Evolutionary conservation across 1,284 basidiomycete genomes (phyloP), one percentile per base, ranked within the genome.

Genomic region (Agaricales sp.): DNA sequence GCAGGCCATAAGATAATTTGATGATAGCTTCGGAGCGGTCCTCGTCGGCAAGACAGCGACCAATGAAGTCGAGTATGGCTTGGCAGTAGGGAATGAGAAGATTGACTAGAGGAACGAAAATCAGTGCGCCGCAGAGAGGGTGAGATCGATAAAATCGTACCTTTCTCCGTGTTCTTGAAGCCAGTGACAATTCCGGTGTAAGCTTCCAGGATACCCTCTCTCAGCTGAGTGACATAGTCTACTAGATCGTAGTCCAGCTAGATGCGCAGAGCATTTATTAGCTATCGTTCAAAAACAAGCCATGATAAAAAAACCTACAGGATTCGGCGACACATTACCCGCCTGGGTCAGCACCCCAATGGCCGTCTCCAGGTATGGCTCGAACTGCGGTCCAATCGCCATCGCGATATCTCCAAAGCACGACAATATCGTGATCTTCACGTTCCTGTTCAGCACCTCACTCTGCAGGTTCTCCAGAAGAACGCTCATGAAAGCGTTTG

Each of bases 401-500:
- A 99, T 75, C 4, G 94, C 95, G 55, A 99, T 88, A 63, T 99
- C 95, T 30, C 96, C 96, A 61, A 99, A 99, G 67, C 91, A 93
- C 13, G 89, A 86, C 53, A 99, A 70, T 58, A 98, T 92, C 13
- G 88, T 86, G 41, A 98, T 95, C 76, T 99, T 99, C 62, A 98
- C 96, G 56, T 88, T 90, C 49, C 95, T 80, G 63, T 93, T 89
- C 52, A 99, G 74, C 35, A 92, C 82, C 0, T 94, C 86, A 58
- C 88, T 93, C 66, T 92, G 89, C 48, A 99, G 73, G 61, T 96
- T 92, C 65, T 94, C 89, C 38, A 97, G 76, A 19, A 99, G 74
- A 4, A 91, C 87, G 13, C 80, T 82, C 86, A 99, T 94, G 68
- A 98, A 93, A 6, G 82, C 75, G 57, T 82, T 77, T 41, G 90